Base-by-base conservation (phyloP, 495 filamentous ascomycete species). In the Jackrogersella multiformis region DNA sequence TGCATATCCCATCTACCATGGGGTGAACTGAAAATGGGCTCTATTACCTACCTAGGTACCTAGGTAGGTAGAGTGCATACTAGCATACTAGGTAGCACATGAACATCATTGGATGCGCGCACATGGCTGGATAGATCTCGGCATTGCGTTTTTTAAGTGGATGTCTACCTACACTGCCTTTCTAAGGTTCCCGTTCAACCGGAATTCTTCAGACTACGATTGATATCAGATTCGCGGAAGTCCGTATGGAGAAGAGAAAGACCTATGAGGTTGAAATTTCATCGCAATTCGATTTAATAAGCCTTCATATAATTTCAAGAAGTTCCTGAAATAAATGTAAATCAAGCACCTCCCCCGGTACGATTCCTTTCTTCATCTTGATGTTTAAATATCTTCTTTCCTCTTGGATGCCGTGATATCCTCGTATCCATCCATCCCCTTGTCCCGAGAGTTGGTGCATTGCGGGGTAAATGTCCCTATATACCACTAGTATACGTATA, bases 401-500 rank as follows among this genome's bases (percentile, higher is more conserved):
- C 49, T 15, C 13, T 20, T 59, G 8, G 36, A 64, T 61, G 51
- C 66, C 61, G 66, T 48, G 44, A 64, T 61, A 60, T 69, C 60
- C 51, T 69, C 66, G 66, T 69, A n/a, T n/a, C n/a, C n/a, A n/a
- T n/a, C n/a, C n/a, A n/a, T n/a, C n/a, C 61, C 20, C 61, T 64
- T 51, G 55, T 64, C 55, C 60, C 18, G 55, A 60, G 42, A 69
- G 34, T 53, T 61, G 66, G 24, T 56, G 26, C 7, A 64, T 69
- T 69, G 66, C 66, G 66, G 66, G 66, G 66, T 69, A 64, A 64
- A 69, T 55, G 59, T 60, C 66, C 66, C 66, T 69, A 69, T 60
- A 63, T n/a, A n/a, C n/a, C n/a, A n/a, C n/a, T n/a, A 52, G 48
- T 32, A 46, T 20, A 42, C 12, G 23, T 30, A 7, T 18, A 30